A percentile compares a stretch with the other conserved stretches of the same genome.
Conservation (phyloP, 805 yeast species). For the Saccharomycopsis sp. region DNA sequence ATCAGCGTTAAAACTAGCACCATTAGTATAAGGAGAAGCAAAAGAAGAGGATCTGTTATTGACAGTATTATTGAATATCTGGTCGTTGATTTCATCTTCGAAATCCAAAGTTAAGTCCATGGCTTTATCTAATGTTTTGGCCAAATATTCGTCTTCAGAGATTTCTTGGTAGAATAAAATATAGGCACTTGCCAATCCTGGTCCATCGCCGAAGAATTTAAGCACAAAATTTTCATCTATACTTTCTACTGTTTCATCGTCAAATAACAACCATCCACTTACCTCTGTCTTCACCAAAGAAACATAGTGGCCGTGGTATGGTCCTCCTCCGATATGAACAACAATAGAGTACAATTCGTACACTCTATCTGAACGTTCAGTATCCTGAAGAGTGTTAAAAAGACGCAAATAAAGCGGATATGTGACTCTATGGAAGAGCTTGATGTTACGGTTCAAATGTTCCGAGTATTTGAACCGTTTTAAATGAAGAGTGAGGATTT, state of each 20-base stretch:
- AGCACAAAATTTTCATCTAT: conserved; percentile 79
- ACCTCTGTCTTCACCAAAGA: conserved; percentile 71
- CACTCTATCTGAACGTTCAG: conserved; percentile 42
- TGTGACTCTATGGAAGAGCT: conserved; percentile 76
- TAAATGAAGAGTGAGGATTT: conserved; percentile 72
- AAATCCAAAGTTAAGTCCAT: conserved; percentile 10
- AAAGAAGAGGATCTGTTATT: not conserved
- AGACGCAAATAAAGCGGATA: conserved; percentile 72
- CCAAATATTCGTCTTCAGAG: conserved; percentile 32
- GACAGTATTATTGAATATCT: not conserved
- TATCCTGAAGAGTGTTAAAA: conserved; percentile 57
- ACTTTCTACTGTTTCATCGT: conserved; percentile 89
- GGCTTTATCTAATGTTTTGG: conserved; percentile 18
- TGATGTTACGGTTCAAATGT: conserved; percentile 69
- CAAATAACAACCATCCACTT: conserved; percentile 87
- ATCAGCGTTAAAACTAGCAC: conserved; percentile 1
- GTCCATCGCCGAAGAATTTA: conserved; percentile 81
- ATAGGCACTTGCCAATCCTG: conserved; percentile 88
- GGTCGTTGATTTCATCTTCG: conserved; percentile 8
- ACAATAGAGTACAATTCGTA: conserved; percentile 84
- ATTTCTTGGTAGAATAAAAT: conserved; percentile 72
- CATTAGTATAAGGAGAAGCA: not conserved
- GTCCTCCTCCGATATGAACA: conserved; percentile 95
- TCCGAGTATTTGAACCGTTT: conserved; percentile 92
- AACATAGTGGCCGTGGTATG: conserved; percentile 95